phyloP scores from a whole-genome alignment of 2,329 filamentous ascomycete species.

The Cladosporium cucumerinum region DNA sequence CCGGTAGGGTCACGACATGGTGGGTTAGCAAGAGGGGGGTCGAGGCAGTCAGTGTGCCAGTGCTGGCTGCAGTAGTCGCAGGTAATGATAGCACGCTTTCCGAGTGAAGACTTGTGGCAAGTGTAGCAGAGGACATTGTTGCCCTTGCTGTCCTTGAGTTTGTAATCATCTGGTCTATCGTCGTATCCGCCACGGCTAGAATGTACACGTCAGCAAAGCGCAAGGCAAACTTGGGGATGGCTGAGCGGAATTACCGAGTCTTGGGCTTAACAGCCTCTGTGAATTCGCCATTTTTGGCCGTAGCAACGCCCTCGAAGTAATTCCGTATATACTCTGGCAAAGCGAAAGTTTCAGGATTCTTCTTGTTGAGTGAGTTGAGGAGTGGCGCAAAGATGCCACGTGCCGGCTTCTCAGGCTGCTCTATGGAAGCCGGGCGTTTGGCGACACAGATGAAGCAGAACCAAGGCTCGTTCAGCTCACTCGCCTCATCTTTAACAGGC shows the following conservation, averaged over 20 bases:
- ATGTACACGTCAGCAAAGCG: constrained; percentile 14
- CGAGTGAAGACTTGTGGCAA: constrained; percentile 63
- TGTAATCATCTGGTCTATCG: constrained; percentile 33
- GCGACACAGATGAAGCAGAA: constrained; percentile 72
- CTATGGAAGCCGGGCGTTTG: constrained; percentile 29
- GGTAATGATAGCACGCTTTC: constrained; percentile 70
- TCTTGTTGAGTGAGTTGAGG: constrained; percentile 48
- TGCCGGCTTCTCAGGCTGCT: constrained; percentile 31
- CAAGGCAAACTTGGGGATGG: background rate
- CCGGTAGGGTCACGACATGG: constrained; percentile 56
- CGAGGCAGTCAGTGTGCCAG: constrained; percentile 91
- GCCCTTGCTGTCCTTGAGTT: constrained; percentile 63
- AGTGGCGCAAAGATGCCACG: constrained; percentile 61
- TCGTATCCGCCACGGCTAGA: constrained; percentile 44
- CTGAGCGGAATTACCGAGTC: constrained; percentile 48
- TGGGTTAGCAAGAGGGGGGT: constrained; percentile 76
- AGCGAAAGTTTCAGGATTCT: constrained; percentile 39
- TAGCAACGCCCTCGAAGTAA: constrained; percentile 75
- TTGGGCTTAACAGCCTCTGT: constrained; percentile 59
- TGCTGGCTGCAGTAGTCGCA: constrained; percentile 78
- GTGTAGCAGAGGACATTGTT: constrained; percentile 72
- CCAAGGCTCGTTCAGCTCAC: constrained; percentile 64
- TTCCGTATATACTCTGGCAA: constrained; percentile 69
- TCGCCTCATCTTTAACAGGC: constrained; percentile 55
- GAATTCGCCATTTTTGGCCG: constrained; percentile 74